Evolutionary conservation across 768 basidiomycete genomes (phyloP).

Genomic region (Tylopilus felleus): DNA sequence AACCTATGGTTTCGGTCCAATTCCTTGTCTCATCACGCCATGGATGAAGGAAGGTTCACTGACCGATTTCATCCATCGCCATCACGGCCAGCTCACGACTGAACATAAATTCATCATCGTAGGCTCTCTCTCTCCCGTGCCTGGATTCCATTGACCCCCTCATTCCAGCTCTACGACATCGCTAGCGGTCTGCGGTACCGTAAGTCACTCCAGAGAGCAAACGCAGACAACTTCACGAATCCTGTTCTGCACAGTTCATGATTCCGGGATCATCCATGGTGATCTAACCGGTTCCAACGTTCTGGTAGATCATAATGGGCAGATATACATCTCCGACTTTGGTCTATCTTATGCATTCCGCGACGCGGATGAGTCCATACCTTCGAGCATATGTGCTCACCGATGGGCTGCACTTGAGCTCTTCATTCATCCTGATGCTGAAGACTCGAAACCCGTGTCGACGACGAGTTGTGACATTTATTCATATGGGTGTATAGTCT

Average conservation of each 20-base stretch:
- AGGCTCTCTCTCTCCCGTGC: background rate
- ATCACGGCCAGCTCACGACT: background rate
- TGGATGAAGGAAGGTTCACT: constrained; percentile 12
- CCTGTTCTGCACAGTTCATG: constrained; percentile 3
- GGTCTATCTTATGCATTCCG: constrained; percentile 5
- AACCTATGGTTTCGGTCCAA: constrained; percentile 7
- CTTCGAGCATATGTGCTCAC: constrained; percentile 6
- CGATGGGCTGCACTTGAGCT: constrained; percentile 13
- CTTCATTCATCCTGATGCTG: constrained; percentile 10
- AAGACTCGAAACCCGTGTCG: background rate
- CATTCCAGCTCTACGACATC: constrained; percentile 7
- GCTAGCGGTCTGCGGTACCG: constrained; percentile 12
- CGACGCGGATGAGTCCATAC: constrained; percentile 1
- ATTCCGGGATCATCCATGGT: constrained; percentile 9
- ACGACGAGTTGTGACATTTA: constrained; percentile 9
- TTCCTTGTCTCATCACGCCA: constrained; percentile 12
- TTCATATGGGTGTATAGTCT: constrained; percentile 10
- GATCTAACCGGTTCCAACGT: constrained; percentile 16
- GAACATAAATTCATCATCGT: constrained; percentile 5
- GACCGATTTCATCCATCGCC: constrained; percentile 7
- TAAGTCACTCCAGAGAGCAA: background rate
- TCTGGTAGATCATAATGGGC: constrained; percentile 4
- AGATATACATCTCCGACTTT: constrained; percentile 14
- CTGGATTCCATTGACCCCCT: background rate
- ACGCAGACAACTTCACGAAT: background rate